These are phyloP conservation scores for Craspedostauros australis DNA, from an alignment of 108 stramenopile genomes.

Conservation along the genomic window DNA sequence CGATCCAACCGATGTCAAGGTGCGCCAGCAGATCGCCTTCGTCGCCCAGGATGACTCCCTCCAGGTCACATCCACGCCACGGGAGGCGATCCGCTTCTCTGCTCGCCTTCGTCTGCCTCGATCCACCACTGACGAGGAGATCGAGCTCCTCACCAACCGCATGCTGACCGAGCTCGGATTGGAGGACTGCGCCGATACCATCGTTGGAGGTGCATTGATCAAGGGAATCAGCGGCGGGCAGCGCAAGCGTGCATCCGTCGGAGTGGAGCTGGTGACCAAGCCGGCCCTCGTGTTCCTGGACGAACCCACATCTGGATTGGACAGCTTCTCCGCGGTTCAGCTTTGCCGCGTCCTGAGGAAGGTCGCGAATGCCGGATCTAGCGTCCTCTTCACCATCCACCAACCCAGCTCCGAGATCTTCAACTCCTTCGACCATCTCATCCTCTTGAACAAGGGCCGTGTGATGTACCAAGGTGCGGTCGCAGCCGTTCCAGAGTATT, in stretches of 20 bases:
- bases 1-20: slow-evolving; percentile 54
- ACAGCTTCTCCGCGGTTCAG: slow-evolving; percentile 68
- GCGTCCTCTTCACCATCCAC: slow-evolving; percentile 88
- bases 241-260: slow-evolving; percentile 69
- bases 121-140: slow-evolving; percentile 42
- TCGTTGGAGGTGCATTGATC: slow-evolving; percentile 58
- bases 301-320: slow-evolving; percentile 43
- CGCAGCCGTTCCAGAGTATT: slow-evolving; percentile 35
- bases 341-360: slow-evolving; percentile 70
- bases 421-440: slow-evolving; percentile 68
- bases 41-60: slow-evolving; percentile 83
- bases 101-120: slow-evolving; percentile 70
- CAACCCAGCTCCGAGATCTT: slow-evolving; percentile 86
- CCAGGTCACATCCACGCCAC: slow-evolving; percentile 72
- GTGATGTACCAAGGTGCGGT: slow-evolving; percentile 71
- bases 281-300: slow-evolving; percentile 61
- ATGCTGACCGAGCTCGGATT: slow-evolving; percentile 78
- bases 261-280: slow-evolving; percentile 67
- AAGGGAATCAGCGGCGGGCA: slow-evolving; percentile 77
- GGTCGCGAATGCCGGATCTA: slow-evolving; percentile 70
- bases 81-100: slow-evolving; percentile 81
- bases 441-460: slow-evolving; percentile 64
- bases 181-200: slow-evolving; percentile 56
- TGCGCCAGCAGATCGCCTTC: slow-evolving; percentile 77
- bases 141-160: slow-evolving; percentile 49